Base-by-base conservation (phyloP, 73 alveolate genomes). In the Paramecium tetraurelia region DNA sequence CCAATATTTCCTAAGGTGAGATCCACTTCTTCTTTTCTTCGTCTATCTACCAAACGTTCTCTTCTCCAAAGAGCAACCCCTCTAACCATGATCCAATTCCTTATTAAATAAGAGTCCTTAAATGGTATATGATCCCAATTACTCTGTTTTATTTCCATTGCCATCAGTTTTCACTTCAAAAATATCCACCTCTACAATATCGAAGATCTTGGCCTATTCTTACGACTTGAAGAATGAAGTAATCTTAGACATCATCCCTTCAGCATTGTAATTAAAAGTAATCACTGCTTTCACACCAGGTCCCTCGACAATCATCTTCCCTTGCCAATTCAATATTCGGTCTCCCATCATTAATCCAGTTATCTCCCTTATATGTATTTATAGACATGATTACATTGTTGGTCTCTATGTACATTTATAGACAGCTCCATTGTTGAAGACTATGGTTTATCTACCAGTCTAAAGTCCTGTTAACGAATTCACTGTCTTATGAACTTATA, bases 81-180 rank as follows among this genome's bases (percentile, higher is more conserved):
- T 72, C 86, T 1, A 72, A 18, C 86, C 86, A 72, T 40, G 86
- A 72, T 72, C 86, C 86, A n/a, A 72, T 72, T 16, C 86, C 86
- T 53, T 36, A 72, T 72, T 40, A 72, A 7, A 20, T 8, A 33
- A 72, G 27, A 22, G 41, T 63, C 27, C 84, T 27, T 36, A 2
- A 72, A 10, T 36, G 5, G 0, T 53, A 53, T 0, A 14, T 16
- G 18, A 1, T n/a, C 7, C 1, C 38, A 35, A 72, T 16, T 72
- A 72, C 86, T 72, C 46, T 4, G 8, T 21, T 4, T 72, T 22
- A 5, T 72, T 72, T 36, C 59, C 84, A 63, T 33, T 27, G 27
- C 0, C 84, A 63, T 63, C 69, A 18, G 7, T 53, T 53, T 18
- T 41, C 5, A 63, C 33, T 5, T 31, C 27, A 72, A 14, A 36